Base-by-base conservation (phyloP, 2,329 filamentous ascomycete genomes). In the Orbilia oligospora region DNA sequence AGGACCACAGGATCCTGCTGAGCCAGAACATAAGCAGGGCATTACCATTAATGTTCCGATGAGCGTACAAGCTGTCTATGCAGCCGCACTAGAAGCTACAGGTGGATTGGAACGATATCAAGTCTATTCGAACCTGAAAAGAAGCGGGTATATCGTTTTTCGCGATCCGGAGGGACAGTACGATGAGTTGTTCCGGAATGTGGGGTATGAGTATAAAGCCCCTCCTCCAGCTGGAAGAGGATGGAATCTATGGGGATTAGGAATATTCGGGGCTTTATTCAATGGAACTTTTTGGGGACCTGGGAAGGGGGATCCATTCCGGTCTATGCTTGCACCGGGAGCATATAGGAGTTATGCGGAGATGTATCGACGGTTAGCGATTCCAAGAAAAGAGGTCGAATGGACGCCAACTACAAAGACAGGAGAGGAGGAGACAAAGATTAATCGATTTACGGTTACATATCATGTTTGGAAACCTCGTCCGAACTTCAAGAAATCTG, bases 11-110 rank as follows among this genome's bases (percentile, higher is more conserved):
- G 18, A 81, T 80, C 8, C 53, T 51, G 24, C 66, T 55, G 86
- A 86, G 51, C 87, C 87, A 36, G 36, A 55, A 4, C 5, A 84
- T 89, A 56, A 85, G 87, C 38, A 16, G 44, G 27, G 69, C 61
- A 5, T 83, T 83, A 24, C 27, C 22, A 46, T 49, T 18, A 5
- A 81, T 0, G 84, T 96, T n/a, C 94, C 95, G 0, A 91, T 99
- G 87, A 97, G 93, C 84, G 85, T 98, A 46, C 93, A 98, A 84
- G 94, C 92, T 5, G 94, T 94, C 0, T 98, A 98, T 86, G 89
- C 94, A 4, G 80, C 73, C 55, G 81, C 81, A 36, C 66, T 82
- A 1, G 80, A 82, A 16, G 80, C 71, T 14, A 83, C 83, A 2
- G 84, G 84, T 0, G 84, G 87, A 9, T 86, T 97, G 76, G 93